Conservation (phyloP, 257 asterid genomes). For the Gynochthodes officinalis region DNA sequence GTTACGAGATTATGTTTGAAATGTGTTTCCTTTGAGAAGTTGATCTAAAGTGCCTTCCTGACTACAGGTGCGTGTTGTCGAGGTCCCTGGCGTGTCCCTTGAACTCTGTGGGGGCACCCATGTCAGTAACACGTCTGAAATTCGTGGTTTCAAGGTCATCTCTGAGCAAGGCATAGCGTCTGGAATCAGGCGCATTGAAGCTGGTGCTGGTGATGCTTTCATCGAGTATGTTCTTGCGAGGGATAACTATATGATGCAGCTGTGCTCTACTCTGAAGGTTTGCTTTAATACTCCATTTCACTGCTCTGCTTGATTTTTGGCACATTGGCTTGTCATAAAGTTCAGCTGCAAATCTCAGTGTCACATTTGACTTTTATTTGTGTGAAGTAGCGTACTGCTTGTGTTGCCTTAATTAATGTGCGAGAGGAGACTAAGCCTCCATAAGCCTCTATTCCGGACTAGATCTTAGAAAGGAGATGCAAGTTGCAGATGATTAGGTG, state of each 20-base stretch:
- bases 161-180: constrained; percentile 90
- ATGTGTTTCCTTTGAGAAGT: background rate
- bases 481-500: background rate
- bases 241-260: constrained; percentile 88
- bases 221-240: constrained; percentile 75
- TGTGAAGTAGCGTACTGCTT: background rate
- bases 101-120: constrained; percentile 98
- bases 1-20: background rate
- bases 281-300: constrained; percentile 13
- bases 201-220: constrained; percentile 94
- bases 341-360: background rate
- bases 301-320: background rate
- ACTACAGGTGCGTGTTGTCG: constrained; percentile 86
- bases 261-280: constrained; percentile 92
- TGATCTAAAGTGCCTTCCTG: background rate
- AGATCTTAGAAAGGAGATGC: background rate
- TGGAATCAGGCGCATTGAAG: constrained; percentile 89
- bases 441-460: background rate
- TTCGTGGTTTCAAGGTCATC: constrained; percentile 83
- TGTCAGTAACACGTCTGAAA: constrained; percentile 67
- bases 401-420: background rate
- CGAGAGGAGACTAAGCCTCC: too few species aligned
- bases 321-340: background rate
- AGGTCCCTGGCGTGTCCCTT: constrained; percentile 94
- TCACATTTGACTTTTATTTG: background rate